Percentiles rank a stretch among this genome's conserved stretches.
phyloP scores from a whole-genome alignment of 1,284 basidiomycete genomes.

The Sutorius eximius region DNA sequence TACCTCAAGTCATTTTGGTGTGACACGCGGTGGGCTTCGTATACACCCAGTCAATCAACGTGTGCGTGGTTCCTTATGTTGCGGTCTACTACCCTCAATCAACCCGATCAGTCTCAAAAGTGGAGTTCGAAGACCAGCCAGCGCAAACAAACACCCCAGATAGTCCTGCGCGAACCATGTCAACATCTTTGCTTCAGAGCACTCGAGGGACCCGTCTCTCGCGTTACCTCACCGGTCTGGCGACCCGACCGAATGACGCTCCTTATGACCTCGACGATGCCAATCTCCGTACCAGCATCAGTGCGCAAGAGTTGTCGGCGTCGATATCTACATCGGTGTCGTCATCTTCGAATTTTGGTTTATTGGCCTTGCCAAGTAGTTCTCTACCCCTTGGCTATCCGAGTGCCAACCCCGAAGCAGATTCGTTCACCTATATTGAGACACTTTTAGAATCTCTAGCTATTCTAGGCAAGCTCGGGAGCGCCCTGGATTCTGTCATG shows the following conservation, averaged over 20 bases:
- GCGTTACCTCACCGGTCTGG: slow-evolving; percentile 70
- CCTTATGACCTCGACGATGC: slow-evolving; percentile 70
- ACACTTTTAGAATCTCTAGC: slow-evolving; percentile 90
- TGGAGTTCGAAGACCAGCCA: slow-evolving; percentile 58
- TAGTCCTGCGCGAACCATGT: slow-evolving; percentile 34
- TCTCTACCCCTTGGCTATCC: slow-evolving; percentile 18
- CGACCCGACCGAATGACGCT: slow-evolving; percentile 78
- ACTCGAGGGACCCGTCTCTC: slow-evolving; percentile 48
- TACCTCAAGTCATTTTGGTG: slow-evolving; percentile 98
- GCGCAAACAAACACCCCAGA: slow-evolving; percentile 29
- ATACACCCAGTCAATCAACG: slow-evolving; percentile 75
- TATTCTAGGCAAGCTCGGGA: slow-evolving; percentile 86
- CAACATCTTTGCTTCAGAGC: slow-evolving; percentile 33
- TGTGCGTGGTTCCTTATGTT: slow-evolving; percentile 48
- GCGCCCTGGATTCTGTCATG: slow-evolving; percentile 79
- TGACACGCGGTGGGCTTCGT: slow-evolving; percentile 88
- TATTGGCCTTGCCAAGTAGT: slow-evolving; percentile 16
- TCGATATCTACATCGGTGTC: slow-evolving; percentile 32
- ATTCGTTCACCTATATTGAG: slow-evolving; percentile 95
- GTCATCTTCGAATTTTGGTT: slow-evolving; percentile 27
- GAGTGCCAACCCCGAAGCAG: slow-evolving; percentile 77
- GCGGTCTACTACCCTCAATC: slow-evolving; percentile 8
- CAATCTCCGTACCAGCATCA: slow-evolving; percentile 37
- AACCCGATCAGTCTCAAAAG: slow-evolving; percentile 48
- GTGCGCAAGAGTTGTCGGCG: slow-evolving; percentile 27